Evolutionary conservation across 768 basidiomycete species (phyloP), one percentile per base, ranked within the genome.

Genomic region (Trametes sanguinea): DNA sequence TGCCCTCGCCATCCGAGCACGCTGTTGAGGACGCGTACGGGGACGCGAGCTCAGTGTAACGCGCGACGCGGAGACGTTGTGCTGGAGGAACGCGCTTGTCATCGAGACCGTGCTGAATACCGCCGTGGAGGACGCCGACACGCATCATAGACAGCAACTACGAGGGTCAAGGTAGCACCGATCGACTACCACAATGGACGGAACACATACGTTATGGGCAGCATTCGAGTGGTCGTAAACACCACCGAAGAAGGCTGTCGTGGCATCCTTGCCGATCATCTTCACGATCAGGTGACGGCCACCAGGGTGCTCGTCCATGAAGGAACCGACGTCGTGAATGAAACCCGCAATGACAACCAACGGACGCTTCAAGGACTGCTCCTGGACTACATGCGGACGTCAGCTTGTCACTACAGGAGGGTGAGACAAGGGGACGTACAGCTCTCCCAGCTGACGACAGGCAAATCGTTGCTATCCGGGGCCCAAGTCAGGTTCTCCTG

Each of bases 181-280:
- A 45, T 22, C 62, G 14, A 22, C 16, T 1, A 32, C 35, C n/a
- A n/a, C 17, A 6, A 35, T 51, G 53, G 2, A 16, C 29, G 39
- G 2, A 14, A 40, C 14, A 75, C 86, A 40, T 69, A 88, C 87
- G 69, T 94, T 93, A 73, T 94, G 90, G 6, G 92, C 90, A 47
- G 91, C 90, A 71, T 94, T 94, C 33, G 89, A 92, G 70, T 94
- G 92, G 66, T 91, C 90, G 69, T 93, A 93, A 0, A 94, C 88
- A 61, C 90, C 92, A 63, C 95, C 95, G 69, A 96, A 95, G 82
- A 96, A 97, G 6, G 94, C 94, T 0, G 92, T 92, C 3, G 94
- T 94, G 2, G 91, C 94, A 69, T 96, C 95, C 73, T 85, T 91
- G 59, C 95, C 95, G 67, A 95, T 90, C 73, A 89, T 83, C 74